Evolutionary conservation across 2,329 filamentous ascomycete species (phyloP), one percentile per base, ranked within the genome.

Genomic region (Zymoseptoria passerinii): DNA sequence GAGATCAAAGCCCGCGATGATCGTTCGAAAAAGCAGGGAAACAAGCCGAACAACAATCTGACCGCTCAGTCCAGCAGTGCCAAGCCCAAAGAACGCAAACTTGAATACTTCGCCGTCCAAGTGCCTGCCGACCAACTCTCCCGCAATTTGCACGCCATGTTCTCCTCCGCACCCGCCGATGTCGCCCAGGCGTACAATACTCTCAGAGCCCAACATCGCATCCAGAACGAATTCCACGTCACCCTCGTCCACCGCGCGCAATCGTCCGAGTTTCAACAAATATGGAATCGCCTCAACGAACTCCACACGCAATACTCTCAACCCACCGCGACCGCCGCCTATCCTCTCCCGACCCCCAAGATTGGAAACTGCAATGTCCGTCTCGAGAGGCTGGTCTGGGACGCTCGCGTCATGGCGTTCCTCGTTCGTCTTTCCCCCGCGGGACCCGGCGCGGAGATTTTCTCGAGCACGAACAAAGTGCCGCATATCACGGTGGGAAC

Each of bases 401-500:
- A 97, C 68, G 80, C 86, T 62, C 83, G 90, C 4, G 79, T 97
- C 69, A 97, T 99, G 94, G 87, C 90, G 5, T 87, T 99, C 58
- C 89, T 95, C 2, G 90, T 90, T 16, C 83, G 92, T 8, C 77
- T 95, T 2, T 61, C 76, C 71, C 57, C 66, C 28, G 56, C 57
- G 0, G 75, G 81, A 13, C 61, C 75, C 71, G 50, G 76, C 76
- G 52, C 89, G 86, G 55, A 76, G 50, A 59, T 65, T 4, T 80
- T 76, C 56, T 78, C 84, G 57, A 92, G 86, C 61, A 81, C 83
- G 50, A 99, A 99, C 70, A 75, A 80, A 13, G 80, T 95, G 29
- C 85, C 92, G 9, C 94, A 99, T 71, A 83, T 99, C 60, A 99
- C 94, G 0, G 80, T 97, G 7, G 94, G 94, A 19, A 99, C 94